Conservation (phyloP, 106 monocot species). For the Iris macrosiphon region DNA sequence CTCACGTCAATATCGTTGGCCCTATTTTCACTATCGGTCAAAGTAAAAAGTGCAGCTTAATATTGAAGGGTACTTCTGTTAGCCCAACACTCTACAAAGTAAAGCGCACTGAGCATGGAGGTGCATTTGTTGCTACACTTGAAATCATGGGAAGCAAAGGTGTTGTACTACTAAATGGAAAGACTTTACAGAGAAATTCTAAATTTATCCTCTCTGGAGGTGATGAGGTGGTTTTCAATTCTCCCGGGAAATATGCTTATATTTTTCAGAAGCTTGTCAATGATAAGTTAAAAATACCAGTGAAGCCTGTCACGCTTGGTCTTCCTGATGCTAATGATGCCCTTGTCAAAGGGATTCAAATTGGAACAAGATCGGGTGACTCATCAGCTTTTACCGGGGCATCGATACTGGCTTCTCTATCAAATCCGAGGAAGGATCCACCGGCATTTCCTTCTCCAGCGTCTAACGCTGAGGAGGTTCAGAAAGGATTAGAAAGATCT, state of each 20-base stretch:
- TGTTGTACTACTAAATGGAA: slow-evolving; percentile 66
- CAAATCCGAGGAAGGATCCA: slow-evolving; percentile 41
- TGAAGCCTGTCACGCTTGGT: slow-evolving; percentile 22
- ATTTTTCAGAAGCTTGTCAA: slow-evolving; percentile 47
- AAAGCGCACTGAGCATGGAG: slow-evolving; percentile 38
- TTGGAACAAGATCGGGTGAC: slow-evolving; percentile 48
- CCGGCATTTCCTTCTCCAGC: slow-evolving; percentile 23
- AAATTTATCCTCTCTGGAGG: slow-evolving; percentile 42
- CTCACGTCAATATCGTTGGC: too few species aligned
- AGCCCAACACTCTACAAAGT: too few species aligned
- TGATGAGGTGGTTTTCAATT: slow-evolving; percentile 71
- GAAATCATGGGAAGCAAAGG: slow-evolving; percentile 67
- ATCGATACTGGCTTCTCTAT: slow-evolving; percentile 75
- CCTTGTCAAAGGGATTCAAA: slow-evolving; percentile 31
- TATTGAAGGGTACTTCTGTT: background rate
- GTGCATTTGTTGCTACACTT: slow-evolving; percentile 31
- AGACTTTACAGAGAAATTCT: slow-evolving; percentile 31
- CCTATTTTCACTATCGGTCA: too few species aligned
- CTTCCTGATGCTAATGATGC: slow-evolving; percentile 24
- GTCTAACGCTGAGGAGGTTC: slow-evolving; percentile 32
- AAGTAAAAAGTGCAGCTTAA: too few species aligned
- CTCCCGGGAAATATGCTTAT: slow-evolving; percentile 73
- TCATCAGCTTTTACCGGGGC: slow-evolving; percentile 77
- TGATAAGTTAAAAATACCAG: slow-evolving; percentile 19
- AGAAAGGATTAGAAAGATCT: slow-evolving; percentile 26